Conservation (phyloP, 257 asterid species). For the Solanum virginianum region DNA sequence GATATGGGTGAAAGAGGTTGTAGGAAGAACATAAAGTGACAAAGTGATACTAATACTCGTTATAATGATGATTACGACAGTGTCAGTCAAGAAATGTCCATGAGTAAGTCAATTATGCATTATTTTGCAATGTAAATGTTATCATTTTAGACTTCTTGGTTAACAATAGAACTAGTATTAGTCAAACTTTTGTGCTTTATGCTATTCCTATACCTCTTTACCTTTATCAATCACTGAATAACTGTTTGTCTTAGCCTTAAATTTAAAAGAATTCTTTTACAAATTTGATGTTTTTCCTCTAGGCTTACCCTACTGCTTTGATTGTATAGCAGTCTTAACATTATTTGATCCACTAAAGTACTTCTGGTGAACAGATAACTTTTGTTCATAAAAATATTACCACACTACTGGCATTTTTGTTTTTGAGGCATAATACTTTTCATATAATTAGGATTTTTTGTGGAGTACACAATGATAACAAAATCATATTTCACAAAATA, state of each 20-base stretch:
- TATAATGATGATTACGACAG: constrained; percentile 12
- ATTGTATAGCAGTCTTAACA: not conserved
- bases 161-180: too few species aligned
- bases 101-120: constrained; percentile 44
- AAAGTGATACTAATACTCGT: constrained; percentile 9
- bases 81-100: not conserved
- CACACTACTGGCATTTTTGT: too few species aligned
- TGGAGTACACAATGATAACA: too few species aligned
- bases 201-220: too few species aligned
- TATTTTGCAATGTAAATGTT: constrained; percentile 15
- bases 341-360: too few species aligned
- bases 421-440: too few species aligned
- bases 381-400: not conserved
- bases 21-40: constrained; percentile 8
- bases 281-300: not conserved
- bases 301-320: not conserved
- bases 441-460: too few species aligned
- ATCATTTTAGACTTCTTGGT: constrained; percentile 35
- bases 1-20: constrained; percentile 7
- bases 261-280: too few species aligned
- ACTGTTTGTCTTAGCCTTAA: not conserved
- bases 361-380: not conserved
- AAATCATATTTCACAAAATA: too few species aligned
- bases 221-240: too few species aligned
- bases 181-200: too few species aligned